Percentiles rank a stretch among this genome's conserved stretches.
Conservation (phyloP, 805 yeast genomes). For the Zygosaccharomyces bisporus region DNA sequence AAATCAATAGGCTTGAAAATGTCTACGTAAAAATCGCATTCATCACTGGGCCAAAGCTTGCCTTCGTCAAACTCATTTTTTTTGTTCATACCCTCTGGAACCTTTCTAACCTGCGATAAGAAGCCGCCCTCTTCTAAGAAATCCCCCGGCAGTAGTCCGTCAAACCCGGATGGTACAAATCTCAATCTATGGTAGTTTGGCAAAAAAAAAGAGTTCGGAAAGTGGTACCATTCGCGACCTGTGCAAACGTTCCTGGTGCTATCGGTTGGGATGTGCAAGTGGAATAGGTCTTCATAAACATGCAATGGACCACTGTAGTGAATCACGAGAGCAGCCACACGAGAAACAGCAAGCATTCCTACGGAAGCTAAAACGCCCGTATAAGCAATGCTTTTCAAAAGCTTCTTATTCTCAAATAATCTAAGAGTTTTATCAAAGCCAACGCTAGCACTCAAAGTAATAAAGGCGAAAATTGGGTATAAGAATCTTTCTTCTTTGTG, state of each 20-base stretch:
- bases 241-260: constrained; percentile 59
- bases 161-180: constrained; percentile 74
- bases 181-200: constrained; percentile 58
- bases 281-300: constrained; percentile 44
- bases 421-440: constrained; percentile 32
- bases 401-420: constrained; percentile 9
- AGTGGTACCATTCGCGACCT: constrained; percentile 96
- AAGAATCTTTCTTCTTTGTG: constrained; percentile 92
- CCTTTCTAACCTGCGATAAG: constrained; percentile 40
- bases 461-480: constrained; percentile 76
- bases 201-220: constrained; percentile 81
- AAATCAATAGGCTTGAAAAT: constrained; percentile 46
- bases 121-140: constrained; percentile 48
- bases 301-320: constrained; percentile 74
- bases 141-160: constrained; percentile 86
- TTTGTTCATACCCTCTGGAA: constrained; percentile 72
- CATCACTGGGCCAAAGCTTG: constrained; percentile 45
- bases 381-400: constrained; percentile 20
- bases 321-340: constrained; percentile 56
- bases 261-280: constrained; percentile 31
- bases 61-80: constrained; percentile 60
- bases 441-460: constrained; percentile 60
- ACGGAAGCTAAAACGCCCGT: constrained; percentile 8
- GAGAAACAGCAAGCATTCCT: constrained; percentile 39
- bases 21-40: constrained; percentile 74